phyloP scores from a whole-genome alignment of 805 yeast genomes.

The Sugiyamaella valdiviana region DNA sequence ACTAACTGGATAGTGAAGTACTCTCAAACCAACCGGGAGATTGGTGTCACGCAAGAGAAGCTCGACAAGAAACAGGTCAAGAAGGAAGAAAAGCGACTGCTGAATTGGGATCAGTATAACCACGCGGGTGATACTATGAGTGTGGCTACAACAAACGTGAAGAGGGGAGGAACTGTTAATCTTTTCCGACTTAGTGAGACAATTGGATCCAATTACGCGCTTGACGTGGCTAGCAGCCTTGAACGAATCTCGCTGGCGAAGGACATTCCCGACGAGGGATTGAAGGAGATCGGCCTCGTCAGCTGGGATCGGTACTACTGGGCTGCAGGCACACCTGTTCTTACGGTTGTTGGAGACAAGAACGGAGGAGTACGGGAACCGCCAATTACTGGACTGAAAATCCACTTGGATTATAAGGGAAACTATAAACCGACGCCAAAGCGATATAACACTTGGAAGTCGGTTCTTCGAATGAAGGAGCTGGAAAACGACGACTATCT shows the following conservation, averaged over 20 bases:
- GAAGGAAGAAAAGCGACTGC: too few relatives aligned
- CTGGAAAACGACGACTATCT: background rate
- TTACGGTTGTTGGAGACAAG: background rate
- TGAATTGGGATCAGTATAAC: too few relatives aligned
- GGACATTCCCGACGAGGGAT: background rate
- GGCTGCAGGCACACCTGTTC: background rate
- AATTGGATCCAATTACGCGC: background rate
- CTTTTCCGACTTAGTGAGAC: background rate
- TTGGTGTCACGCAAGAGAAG: too few relatives aligned
- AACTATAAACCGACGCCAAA: background rate
- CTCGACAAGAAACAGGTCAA: too few relatives aligned
- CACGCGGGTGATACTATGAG: too few relatives aligned
- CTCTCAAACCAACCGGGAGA: too few relatives aligned
- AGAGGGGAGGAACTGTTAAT: too few relatives aligned
- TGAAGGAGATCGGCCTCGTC: background rate
- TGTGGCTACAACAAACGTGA: too few relatives aligned
- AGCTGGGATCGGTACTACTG: background rate
- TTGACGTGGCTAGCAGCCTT: background rate
- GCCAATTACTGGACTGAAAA: background rate
- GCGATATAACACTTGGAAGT: background rate
- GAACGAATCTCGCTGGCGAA: background rate
- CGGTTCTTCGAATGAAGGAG: background rate
- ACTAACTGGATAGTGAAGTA: too few relatives aligned
- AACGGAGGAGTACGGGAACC: background rate
- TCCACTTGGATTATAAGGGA: background rate